Evolutionary conservation across 2,329 filamentous ascomycete genomes (phyloP), one percentile per base, ranked within the genome.

Genomic region (Lanzia echinophila): DNA sequence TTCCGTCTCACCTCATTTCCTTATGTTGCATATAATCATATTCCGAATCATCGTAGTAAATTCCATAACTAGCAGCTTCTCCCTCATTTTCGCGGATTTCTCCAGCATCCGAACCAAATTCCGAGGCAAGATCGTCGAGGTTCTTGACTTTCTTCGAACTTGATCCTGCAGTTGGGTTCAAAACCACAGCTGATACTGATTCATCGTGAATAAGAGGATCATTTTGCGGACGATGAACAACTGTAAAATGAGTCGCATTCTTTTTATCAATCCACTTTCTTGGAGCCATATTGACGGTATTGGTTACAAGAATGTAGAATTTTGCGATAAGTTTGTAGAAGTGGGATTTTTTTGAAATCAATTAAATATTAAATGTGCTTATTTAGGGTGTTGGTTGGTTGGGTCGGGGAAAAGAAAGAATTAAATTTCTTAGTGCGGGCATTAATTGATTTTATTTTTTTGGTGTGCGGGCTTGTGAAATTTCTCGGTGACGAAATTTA

Each of bases 21-120:
- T 24, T 76, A 72, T 99, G 94, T 71, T 99, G 94, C 94, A 99
- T 99, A 74, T 99, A 99, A 72, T 99, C 94, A 72, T 99, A 99
- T 67, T 89, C 82, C 60, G 88, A 87, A 72, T 99, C 94, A 71
- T 99, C 95, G 70, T 80, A 99, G 76, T 88, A 99, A 60, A 99
- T 82, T 60, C 94, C 94, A 71, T 96, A 83, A 69, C 88, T 88
- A 62, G 95, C 94, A 8, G 95, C 94, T 73, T 99, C 91, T 64
- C 95, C 95, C 72, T 99, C 94, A 70, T 99, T 97, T 54, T 82
- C 80, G 62, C 91, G 84, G 60, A 96, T 83, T 56, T 73, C 73
- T 41, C 77, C 75, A 20, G 79, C 76, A 32, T 86, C 82, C 33
- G 79, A 75, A 1, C 87, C 87, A 47, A 96, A 84, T 68, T 95